Conservation (phyloP, 208 protist species). For the Acanthamoeba divionensis region DNA sequence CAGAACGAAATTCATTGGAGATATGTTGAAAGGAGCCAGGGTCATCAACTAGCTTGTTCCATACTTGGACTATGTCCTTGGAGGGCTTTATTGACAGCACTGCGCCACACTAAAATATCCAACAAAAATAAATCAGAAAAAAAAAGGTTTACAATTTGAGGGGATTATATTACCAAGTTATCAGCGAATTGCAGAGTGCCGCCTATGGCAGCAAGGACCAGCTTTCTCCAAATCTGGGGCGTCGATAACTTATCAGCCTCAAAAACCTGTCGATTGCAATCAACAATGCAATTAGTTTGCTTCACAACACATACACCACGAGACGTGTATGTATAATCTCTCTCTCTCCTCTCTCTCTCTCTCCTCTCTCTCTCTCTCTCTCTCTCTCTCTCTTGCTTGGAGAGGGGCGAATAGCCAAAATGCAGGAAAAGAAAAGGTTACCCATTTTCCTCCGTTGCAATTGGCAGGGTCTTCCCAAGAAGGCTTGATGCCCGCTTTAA, state of each 20-base stretch:
- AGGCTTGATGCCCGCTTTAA: constrained; percentile 39
- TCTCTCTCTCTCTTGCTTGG: background rate
- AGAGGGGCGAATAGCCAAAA: background rate
- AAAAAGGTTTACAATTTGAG: background rate
- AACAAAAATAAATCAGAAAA: background rate
- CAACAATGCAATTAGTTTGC: background rate
- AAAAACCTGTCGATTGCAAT: background rate
- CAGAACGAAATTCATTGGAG: background rate
- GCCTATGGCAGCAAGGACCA: constrained; percentile 7
- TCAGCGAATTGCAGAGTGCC: background rate
- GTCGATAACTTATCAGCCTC: background rate
- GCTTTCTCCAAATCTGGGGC: background rate
- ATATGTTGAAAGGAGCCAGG: background rate
- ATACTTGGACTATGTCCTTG: background rate
- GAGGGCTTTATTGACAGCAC: background rate
- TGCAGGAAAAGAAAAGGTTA: background rate
- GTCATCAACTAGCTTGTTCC: background rate
- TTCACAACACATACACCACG: too few species aligned
- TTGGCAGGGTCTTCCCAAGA: constrained; percentile 34
- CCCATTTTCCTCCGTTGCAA: constrained; percentile 5
- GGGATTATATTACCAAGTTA: background rate
- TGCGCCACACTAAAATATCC: background rate
- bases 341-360: too few species aligned
- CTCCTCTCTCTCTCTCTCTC: too few species aligned
- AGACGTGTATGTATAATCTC: too few species aligned